phyloP scores from a whole-genome alignment of 2,329 filamentous ascomycete species.

The Diplodia intermedia region DNA sequence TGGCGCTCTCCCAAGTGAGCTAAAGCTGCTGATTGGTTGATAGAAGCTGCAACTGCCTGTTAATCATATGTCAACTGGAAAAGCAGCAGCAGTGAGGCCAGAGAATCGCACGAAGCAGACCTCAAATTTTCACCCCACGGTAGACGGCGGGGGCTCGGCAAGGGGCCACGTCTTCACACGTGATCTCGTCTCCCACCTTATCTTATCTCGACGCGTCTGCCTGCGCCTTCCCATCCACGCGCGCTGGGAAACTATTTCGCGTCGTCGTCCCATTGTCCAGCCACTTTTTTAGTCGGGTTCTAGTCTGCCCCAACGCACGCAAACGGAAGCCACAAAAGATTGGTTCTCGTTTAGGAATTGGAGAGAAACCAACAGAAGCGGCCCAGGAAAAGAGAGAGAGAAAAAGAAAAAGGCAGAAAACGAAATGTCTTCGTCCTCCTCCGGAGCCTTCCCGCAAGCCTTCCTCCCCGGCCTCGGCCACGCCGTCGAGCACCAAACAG shows the following conservation, averaged over 20 bases:
- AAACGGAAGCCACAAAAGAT: background rate
- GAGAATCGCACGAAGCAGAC: background rate
- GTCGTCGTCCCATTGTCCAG: background rate
- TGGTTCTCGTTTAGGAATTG: no score
- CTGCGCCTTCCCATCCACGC: background rate
- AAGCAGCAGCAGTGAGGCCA: background rate
- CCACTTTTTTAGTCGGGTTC: background rate
- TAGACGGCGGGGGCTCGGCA: background rate
- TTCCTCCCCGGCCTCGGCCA: conserved; percentile 20
- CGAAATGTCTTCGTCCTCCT: background rate
- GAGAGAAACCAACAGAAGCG: no score
- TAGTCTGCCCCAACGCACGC: background rate
- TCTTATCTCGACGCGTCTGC: conserved; percentile 3
- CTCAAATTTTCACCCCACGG: background rate
- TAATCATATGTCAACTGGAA: background rate
- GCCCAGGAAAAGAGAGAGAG: background rate
- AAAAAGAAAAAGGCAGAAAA: background rate
- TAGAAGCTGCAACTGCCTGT: background rate
- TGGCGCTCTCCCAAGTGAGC: conserved; percentile 49
- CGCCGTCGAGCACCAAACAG: background rate
- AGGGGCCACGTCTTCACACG: background rate
- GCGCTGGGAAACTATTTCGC: background rate
- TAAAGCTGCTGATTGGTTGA: conserved; percentile 40
- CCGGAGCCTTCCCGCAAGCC: conserved; percentile 5
- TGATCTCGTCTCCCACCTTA: background rate